Conservation (phyloP, 306 rosid genomes). For the Leucaena leucocephala region DNA sequence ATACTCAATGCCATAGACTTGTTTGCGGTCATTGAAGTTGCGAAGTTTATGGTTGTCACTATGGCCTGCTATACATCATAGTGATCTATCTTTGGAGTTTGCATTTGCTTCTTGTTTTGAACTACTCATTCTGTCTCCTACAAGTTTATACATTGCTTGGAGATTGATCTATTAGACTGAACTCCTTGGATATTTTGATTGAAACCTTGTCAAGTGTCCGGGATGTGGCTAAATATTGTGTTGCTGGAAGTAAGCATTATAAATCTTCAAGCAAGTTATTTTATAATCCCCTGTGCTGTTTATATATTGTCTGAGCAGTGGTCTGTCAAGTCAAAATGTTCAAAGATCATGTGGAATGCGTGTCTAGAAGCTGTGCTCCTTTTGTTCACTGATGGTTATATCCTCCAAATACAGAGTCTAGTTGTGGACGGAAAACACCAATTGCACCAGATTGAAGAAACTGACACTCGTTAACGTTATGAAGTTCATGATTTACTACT, state of each 20-base stretch:
- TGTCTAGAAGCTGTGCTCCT: conserved; percentile 14
- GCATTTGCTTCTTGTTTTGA: conserved; percentile 4
- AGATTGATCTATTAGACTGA: conserved; percentile 10
- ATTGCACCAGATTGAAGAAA: conserved; percentile 20
- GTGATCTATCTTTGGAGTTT: conserved; percentile 37
- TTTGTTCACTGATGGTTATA: conserved; percentile 22
- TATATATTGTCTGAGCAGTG: neutral
- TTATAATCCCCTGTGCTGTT: neutral
- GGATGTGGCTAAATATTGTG: neutral
- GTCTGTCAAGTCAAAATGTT: conserved; percentile 22
- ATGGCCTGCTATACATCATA: conserved; percentile 25
- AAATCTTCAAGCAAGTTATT: neutral
- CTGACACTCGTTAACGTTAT: neutral
- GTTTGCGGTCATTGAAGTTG: conserved; percentile 31
- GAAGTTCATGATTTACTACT: neutral
- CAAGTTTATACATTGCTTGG: neutral
- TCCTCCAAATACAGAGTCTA: conserved; percentile 13
- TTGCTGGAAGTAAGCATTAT: conserved; percentile 6
- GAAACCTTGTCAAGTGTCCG: conserved; percentile 3
- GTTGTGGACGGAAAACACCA: neutral
- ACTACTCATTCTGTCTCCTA: neutral
- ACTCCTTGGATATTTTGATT: conserved; percentile 17
- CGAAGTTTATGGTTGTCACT: conserved; percentile 19
- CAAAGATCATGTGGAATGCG: neutral
- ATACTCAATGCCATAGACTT: conserved; percentile 24